A percentile compares a stretch with the other conserved stretches of the same genome.
Evolutionary conservation across 441 rosid species (phyloP).

Genomic region (Dalechampia spathulata): DNA sequence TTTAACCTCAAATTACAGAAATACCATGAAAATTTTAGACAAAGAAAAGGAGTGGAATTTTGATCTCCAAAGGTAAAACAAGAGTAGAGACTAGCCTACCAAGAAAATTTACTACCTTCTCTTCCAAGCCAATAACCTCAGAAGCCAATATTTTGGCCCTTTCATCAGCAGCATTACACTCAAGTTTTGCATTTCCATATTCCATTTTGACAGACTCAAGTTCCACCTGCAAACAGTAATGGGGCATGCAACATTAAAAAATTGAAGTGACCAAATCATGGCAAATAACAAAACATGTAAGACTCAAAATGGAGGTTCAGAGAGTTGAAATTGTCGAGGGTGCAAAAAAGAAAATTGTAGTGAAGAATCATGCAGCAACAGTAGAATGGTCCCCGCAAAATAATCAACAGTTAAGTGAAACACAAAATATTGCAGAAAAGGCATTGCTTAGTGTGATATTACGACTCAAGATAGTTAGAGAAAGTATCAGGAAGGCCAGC

Average conservation of each 20-base stretch:
- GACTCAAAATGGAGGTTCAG: too few species aligned
- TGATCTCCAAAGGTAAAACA: not conserved
- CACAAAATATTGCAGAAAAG: not conserved
- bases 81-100: not conserved
- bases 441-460: not conserved
- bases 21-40: not conserved
- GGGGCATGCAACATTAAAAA: not conserved
- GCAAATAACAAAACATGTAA: too few species aligned
- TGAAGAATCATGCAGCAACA: not conserved
- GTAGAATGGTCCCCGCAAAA: not conserved
- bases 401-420: not conserved
- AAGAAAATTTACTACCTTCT: slow-evolving; percentile 57
- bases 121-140: slow-evolving; percentile 97
- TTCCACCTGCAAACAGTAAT: slow-evolving; percentile 52
- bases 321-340: too few species aligned
- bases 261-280: not conserved
- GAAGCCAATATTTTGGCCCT: slow-evolving; percentile 89
- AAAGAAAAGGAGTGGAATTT: not conserved
- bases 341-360: not conserved
- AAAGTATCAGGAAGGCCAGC: not conserved
- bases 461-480: not conserved
- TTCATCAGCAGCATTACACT: slow-evolving; percentile 91
- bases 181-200: slow-evolving; percentile 68
- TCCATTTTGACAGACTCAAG: slow-evolving; percentile 71
- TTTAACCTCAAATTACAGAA: slow-evolving; percentile 1